Conservation (phyloP, 345 rosid genomes). For the Populus ilicifolia region DNA sequence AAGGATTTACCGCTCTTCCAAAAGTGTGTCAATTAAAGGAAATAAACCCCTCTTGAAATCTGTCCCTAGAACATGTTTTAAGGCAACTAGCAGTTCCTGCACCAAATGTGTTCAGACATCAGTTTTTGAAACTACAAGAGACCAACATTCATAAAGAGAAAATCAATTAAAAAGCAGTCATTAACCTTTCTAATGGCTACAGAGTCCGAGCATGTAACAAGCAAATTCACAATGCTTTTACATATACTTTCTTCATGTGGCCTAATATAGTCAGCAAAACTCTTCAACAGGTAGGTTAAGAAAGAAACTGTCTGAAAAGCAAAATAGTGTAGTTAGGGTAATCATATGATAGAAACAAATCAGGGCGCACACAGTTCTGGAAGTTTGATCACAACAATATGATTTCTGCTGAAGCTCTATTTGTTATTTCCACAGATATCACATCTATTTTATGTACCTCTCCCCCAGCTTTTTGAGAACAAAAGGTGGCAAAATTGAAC, state of each 20-base stretch:
- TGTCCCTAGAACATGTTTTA: conserved; percentile 95
- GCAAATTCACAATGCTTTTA: conserved; percentile 93
- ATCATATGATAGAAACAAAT: not conserved
- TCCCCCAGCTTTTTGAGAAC: not conserved
- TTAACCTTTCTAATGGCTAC: conserved; percentile 91
- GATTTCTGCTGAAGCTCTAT: not conserved
- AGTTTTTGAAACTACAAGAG: conserved; percentile 6
- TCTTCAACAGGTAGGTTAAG: conserved; percentile 90
- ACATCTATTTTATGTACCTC: not conserved
- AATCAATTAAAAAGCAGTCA: not conserved
- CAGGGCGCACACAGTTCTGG: not conserved
- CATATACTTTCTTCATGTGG: conserved; percentile 98
- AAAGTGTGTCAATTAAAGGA: conserved; percentile 89
- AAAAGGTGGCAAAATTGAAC: not conserved
- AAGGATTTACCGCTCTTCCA: conserved; percentile 78
- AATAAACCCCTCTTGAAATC: conserved; percentile 97
- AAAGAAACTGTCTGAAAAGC: conserved; percentile 87
- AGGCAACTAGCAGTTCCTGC: conserved; percentile 93
- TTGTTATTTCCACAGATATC: not conserved
- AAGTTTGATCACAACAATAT: not conserved
- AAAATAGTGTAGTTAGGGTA: not conserved
- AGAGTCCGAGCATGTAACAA: conserved; percentile 96
- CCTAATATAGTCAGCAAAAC: conserved; percentile 88
- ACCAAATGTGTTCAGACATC: conserved; percentile 24
- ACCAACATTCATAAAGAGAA: conserved; percentile 1